A percentile compares a stretch with the other conserved stretches of the same genome.
Conservation (phyloP, 1,284 basidiomycete genomes). For the Meira nashicola region DNA sequence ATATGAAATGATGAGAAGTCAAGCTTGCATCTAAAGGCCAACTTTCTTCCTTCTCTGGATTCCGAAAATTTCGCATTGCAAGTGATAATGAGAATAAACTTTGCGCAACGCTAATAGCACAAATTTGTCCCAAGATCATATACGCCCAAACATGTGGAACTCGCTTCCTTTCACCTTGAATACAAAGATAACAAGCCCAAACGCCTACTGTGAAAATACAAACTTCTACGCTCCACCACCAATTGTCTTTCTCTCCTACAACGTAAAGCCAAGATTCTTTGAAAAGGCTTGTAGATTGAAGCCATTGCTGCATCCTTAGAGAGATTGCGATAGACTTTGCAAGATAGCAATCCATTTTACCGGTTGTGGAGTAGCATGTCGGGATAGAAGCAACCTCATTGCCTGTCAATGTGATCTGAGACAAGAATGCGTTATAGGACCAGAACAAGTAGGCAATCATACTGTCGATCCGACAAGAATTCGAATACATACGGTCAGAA, state of each 20-base stretch:
- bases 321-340: constrained; percentile 52
- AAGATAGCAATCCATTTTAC: constrained; percentile 13
- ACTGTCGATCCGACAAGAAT: constrained; percentile 27
- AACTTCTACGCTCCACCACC: constrained; percentile 73
- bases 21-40: background rate
- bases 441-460: constrained; percentile 46
- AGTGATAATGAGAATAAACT: constrained; percentile 63
- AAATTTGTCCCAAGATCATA: constrained; percentile 70
- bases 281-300: constrained; percentile 63
- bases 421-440: constrained; percentile 34
- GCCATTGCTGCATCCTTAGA: constrained; percentile 58
- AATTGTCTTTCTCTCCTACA: constrained; percentile 58
- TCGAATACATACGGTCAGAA: background rate
- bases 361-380: constrained; percentile 12
- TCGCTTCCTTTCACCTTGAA: constrained; percentile 56
- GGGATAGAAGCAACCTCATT: constrained; percentile 20
- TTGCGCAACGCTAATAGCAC: constrained; percentile 67
- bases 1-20: no score
- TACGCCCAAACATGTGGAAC: constrained; percentile 65
- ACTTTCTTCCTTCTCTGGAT: constrained; percentile 8
- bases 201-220: constrained; percentile 66
- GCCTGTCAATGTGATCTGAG: constrained; percentile 21
- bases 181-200: constrained; percentile 60
- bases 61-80: constrained; percentile 33
- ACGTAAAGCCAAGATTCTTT: constrained; percentile 63